A percentile compares a stretch with the other conserved stretches of the same genome.
Evolutionary conservation across 805 yeast genomes (phyloP).

Genomic region (Starmerella bombicola): DNA sequence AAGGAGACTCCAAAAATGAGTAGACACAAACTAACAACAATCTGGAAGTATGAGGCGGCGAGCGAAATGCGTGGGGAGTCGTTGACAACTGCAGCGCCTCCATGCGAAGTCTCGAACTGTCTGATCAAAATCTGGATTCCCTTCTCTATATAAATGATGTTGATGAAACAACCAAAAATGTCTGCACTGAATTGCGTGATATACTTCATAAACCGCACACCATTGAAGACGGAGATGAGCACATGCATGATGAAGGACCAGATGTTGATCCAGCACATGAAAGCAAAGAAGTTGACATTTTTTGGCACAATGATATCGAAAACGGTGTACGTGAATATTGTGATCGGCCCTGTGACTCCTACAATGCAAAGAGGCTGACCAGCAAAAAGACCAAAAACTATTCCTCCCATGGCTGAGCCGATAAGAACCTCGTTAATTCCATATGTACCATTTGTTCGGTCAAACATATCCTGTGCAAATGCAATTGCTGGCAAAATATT

Average conservation of each 20-base stretch:
- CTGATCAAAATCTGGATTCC: conserved; percentile 69
- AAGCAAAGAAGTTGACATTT: conserved; percentile 53
- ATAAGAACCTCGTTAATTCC: conserved; percentile 85
- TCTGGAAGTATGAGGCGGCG: conserved; percentile 54
- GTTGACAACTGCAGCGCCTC: conserved; percentile 21
- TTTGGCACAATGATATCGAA: conserved; percentile 52
- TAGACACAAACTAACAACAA: conserved; percentile 64
- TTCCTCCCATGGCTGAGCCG: conserved; percentile 77
- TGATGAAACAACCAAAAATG: conserved; percentile 83
- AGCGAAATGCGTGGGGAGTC: background rate
- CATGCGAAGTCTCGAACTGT: conserved; percentile 41
- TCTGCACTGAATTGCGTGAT: conserved; percentile 81
- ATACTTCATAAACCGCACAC: conserved; percentile 51
- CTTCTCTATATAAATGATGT: conserved; percentile 75
- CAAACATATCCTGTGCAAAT: conserved; percentile 95
- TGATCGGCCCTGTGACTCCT: conserved; percentile 93
- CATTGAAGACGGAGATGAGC: conserved; percentile 54
- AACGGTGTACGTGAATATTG: conserved; percentile 85
- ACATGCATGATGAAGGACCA: conserved; percentile 84
- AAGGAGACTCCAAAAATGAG: conserved; percentile 59
- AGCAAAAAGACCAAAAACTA: conserved; percentile 68
- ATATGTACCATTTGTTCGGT: conserved; percentile 70
- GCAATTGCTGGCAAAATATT: conserved; percentile 87
- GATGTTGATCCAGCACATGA: conserved; percentile 90
- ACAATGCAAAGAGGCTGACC: conserved; percentile 93